Base-by-base conservation (phyloP, 345 rosid species). In the Jatropha curcas region DNA sequence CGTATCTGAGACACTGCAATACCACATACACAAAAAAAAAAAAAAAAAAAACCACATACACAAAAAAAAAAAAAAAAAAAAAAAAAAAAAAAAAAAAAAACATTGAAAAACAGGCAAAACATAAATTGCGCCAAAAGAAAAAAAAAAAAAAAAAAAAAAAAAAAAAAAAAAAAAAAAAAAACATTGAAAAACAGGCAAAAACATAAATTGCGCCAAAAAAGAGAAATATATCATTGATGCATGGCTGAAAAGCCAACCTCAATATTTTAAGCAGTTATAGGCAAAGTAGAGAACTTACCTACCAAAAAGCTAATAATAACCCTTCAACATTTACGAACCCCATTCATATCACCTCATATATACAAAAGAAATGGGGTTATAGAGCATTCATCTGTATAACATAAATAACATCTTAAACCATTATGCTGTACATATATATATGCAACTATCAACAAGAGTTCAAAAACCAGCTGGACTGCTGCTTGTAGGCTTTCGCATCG, bases 381-480 rank as follows among this genome's bases (percentile, higher is more conserved):
- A 58, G 52, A 39, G 30, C 53, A 62, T 69, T 77, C 66, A 37
- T 67, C 65, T 28, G 25, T 69, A 59, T 59, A 60, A 33, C 68
- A 43, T n/a, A n/a, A 58, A 75, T 41, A 65, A 71, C 50, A 65
- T 73, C 71, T 46, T 12, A 71, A 72, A 73, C 76, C 73, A 64
- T 71, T 28, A 31, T 27, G 27, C 73, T 78, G 72, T 84, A 80
- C 77, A 76, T 71, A 65, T 75, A 76, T 71, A 65, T 75, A 67
- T 30, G 75, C 80, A 76, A 64, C 35, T 67, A 74, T 69, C 16
- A 46, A 69, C 65, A 69, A 1, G 22, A 46, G 58, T 62, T 67
- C 61, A 62, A 48, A 30, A 31, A 43, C 65, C 74, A 35, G 76
- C 59, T 70, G 59, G 57, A 71, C 34, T 53, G 68, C 59, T 57